Conservation (phyloP, 805 yeast genomes). For the Hanseniaspora clermontiae region DNA sequence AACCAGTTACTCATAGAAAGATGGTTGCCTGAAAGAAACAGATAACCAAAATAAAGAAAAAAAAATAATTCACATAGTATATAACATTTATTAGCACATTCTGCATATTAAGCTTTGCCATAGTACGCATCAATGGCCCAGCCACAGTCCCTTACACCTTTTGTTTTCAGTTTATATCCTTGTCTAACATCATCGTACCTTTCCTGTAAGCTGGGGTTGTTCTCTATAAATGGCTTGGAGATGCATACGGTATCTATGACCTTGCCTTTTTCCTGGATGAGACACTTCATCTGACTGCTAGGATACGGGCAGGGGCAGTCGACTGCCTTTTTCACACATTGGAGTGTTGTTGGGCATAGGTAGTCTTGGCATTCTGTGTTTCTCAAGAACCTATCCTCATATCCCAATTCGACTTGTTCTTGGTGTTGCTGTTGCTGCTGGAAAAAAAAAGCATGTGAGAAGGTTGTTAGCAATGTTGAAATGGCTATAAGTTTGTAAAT, state of each 20-base stretch:
- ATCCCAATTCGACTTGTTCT: constrained; percentile 18
- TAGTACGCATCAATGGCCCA: constrained; percentile 68
- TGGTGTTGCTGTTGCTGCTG: constrained; percentile 32
- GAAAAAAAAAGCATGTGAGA: constrained; percentile 18
- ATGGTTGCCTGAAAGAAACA: constrained; percentile 75
- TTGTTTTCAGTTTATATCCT: constrained; percentile 35
- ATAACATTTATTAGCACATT: no score
- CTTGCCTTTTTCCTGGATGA: constrained; percentile 46
- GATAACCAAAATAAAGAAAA: constrained; percentile 40
- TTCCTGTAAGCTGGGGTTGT: constrained; percentile 27
- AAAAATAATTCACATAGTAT: no score
- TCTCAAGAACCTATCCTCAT: constrained; percentile 29
- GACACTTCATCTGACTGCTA: constrained; percentile 69
- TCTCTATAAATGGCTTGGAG: constrained; percentile 53
- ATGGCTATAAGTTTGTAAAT: neutral
- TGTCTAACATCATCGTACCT: constrained; percentile 35
- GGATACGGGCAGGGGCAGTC: constrained; percentile 91
- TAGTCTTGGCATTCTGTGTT: constrained; percentile 44
- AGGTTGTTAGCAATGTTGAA: neutral
- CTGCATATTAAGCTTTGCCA: constrained; percentile 33
- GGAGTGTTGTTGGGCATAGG: constrained; percentile 70
- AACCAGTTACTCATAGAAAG: constrained; percentile 60
- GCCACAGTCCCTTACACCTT: constrained; percentile 64
- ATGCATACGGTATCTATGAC: constrained; percentile 53
- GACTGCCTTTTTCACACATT: constrained; percentile 54